These are phyloP conservation scores for Aschersonia sp. DNA, from an alignment of 2,329 filamentous ascomycete species.

Conservation along the genomic window DNA sequence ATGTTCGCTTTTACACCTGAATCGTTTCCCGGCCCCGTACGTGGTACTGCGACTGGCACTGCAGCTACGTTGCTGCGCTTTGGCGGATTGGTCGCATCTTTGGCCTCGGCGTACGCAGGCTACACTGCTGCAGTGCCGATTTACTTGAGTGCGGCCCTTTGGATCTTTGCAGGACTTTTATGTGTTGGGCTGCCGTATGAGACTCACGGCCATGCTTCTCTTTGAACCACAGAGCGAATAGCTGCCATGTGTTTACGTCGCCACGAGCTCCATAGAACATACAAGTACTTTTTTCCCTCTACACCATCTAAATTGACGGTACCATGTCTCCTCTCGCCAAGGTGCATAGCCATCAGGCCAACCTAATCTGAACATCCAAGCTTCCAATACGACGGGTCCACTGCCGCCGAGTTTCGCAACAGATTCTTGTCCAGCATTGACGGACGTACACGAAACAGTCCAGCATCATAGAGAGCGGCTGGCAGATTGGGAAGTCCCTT, in stretches of 20 bases:
- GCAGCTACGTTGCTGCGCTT: conserved; percentile 23
- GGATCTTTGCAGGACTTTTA: conserved; percentile 24
- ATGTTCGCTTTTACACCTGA: conserved; percentile 33
- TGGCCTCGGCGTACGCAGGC: conserved; percentile 26
- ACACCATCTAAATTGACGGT: no score
- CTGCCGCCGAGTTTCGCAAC: no score
- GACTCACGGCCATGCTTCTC: conserved; percentile 22
- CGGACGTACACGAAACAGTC: no score
- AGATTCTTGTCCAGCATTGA: no score
- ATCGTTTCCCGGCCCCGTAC: conserved; percentile 36
- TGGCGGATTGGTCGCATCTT: conserved; percentile 23
- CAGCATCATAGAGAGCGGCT: no score
- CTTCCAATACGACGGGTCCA: no score
- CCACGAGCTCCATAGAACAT: no score
- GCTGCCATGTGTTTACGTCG: no score
- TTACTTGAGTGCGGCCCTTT: conserved; percentile 28
- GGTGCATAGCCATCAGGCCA: no score
- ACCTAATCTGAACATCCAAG: no score
- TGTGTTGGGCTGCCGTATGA: conserved; percentile 28
- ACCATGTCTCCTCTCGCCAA: no score
- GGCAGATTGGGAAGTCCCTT: neutral
- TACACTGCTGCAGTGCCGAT: conserved; percentile 27
- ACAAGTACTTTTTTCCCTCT: no score
- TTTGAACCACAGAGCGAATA: conserved; percentile 7
- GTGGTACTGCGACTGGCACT: conserved; percentile 35